Base-by-base conservation (phyloP, 108 stramenopile genomes). In the Cyclostephanos tholiformis region DNA sequence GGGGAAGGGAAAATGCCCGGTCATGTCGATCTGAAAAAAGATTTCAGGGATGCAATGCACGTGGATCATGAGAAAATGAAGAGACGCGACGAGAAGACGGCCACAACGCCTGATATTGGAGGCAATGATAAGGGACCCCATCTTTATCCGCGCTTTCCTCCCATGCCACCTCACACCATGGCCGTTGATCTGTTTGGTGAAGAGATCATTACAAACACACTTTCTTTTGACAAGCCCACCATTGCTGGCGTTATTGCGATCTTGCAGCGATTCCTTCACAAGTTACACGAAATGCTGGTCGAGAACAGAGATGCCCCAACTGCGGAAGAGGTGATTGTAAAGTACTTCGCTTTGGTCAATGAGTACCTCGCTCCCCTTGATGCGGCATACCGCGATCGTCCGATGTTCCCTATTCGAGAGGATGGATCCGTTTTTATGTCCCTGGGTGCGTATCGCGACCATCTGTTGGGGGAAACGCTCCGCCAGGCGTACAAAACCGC, bases 391-490 rank as follows among this genome's bases (percentile, higher is more conserved):
- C 74, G 84, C 20, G 85, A 74, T 17, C 65, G 65, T 63, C 63
- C 73, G 17, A 75, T 91, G 25, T 89, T 91, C 65, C 88, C 88
- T 2, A 72, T 88, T 63, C 85, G 91, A n/a, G 84, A 88, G 30
- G 91, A 91, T 64, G 82, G 72, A 14, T 77, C 79, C 10, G 91
- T 97, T 20, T 98, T 95, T 71, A 82, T 98, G 38, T 85, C 84
- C 50, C 48, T 98, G 58, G 96, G 92, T 11, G 86, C 93, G 39
- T 98, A 94, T 74, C 88, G 97, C 30, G 97, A 98, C 65, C 87
- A 94, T 64, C 71, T 89, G 22, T 87, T 94, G 62, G 82, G 84
- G 6, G 82, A 88, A 39, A 98, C 97, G 13, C 70, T 98, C 6
- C 79, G 75, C 2, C 84, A 84, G 50, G 92, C 95, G 17, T 98